Percentiles rank a stretch among this genome's conserved stretches.
Evolutionary conservation across 768 basidiomycete species (phyloP).

Genomic region (Psilocybe subaeruginosa): DNA sequence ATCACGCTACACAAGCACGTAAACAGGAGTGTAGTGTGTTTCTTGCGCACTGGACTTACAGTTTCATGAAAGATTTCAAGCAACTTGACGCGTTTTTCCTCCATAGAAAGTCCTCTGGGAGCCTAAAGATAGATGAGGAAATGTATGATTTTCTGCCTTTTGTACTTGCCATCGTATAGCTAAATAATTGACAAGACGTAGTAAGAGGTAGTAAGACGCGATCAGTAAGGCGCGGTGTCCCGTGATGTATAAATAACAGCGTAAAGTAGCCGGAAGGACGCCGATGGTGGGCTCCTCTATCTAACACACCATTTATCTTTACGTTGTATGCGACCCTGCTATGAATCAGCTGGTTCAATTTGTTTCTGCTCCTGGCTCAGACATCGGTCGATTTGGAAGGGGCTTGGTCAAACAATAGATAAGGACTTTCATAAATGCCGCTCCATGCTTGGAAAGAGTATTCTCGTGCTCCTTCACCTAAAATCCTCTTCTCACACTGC

Average conservation of each 20-base stretch:
- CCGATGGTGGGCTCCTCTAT: not conserved
- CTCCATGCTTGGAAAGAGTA: not conserved
- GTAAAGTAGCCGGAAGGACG: not conserved
- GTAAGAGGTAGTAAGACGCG: not conserved
- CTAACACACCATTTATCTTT: not conserved
- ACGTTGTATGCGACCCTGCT: not conserved
- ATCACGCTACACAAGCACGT: constrained; percentile 19
- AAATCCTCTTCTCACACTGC: constrained; percentile 15
- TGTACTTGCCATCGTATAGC: constrained; percentile 4
- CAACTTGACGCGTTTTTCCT: constrained; percentile 89
- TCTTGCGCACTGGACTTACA: constrained; percentile 38
- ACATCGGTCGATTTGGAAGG: not conserved
- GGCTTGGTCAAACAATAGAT: not conserved
- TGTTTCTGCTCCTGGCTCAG: not conserved
- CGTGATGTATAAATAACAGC: not conserved
- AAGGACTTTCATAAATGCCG: constrained; percentile 6
- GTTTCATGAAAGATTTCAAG: constrained; percentile 95
- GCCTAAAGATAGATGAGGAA: constrained; percentile 42
- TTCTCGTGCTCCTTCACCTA: not conserved
- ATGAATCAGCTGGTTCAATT: not conserved
- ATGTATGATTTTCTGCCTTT: not conserved
- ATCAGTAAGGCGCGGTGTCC: not conserved
- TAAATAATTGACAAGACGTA: not conserved
- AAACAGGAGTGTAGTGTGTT: not conserved
- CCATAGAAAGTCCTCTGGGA: constrained; percentile 82